These are phyloP conservation scores for Citrus glauca DNA, from an alignment of 345 rosid genomes.

Conservation along the genomic window DNA sequence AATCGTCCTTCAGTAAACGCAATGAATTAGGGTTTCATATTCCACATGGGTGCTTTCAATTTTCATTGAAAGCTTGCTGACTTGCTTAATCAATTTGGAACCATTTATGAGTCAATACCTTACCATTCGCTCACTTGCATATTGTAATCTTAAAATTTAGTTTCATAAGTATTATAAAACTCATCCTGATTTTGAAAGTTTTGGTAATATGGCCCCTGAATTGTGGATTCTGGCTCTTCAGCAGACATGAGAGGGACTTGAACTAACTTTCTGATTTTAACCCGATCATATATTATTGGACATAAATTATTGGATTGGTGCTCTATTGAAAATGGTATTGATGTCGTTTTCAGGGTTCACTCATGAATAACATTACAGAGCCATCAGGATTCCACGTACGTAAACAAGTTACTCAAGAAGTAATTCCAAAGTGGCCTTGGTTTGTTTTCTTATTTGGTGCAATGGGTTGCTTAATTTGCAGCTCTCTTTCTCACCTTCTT, in stretches of 20 bases:
- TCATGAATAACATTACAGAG: constrained; percentile 28
- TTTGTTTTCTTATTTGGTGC: constrained; percentile 77
- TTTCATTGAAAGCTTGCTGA: not conserved
- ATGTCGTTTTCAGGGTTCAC: constrained; percentile 48
- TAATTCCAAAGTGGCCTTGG: constrained; percentile 86
- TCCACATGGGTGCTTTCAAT: not conserved
- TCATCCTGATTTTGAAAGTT: not conserved
- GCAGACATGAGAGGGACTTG: no score
- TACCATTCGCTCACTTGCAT: not conserved
- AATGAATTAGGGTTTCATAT: not conserved
- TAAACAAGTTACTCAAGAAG: constrained; percentile 27
- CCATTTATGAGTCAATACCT: not conserved
- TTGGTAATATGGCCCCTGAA: not conserved
- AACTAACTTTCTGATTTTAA: not conserved
- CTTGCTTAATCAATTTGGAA: not conserved
- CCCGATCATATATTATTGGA: not conserved
- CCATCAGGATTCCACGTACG: constrained; percentile 21
- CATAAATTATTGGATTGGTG: not conserved
- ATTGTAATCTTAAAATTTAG: no score
- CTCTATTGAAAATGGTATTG: not conserved
- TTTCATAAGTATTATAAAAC: no score
- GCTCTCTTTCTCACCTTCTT: constrained; percentile 90
- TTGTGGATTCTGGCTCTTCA: not conserved
- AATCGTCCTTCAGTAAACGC: no score
- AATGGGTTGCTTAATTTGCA: constrained; percentile 81